A percentile compares a stretch with the other conserved stretches of the same genome.
Conservation (phyloP, 2,329 filamentous ascomycete genomes). For the Talaromyces sp. region DNA sequence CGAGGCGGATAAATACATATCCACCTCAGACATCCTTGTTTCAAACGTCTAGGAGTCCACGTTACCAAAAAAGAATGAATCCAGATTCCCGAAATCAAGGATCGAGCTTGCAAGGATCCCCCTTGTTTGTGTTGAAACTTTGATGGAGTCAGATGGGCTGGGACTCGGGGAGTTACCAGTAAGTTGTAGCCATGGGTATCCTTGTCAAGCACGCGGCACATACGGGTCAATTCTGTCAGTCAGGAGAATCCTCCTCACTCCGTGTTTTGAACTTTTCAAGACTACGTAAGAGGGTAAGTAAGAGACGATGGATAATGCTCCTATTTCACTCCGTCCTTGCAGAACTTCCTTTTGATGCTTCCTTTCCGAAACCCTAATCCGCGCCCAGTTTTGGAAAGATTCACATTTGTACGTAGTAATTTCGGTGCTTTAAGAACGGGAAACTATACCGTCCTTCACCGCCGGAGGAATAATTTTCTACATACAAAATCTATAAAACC, state of each 20-base stretch:
- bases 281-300: not conserved
- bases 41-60: not conserved
- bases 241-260: not conserved
- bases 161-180: not conserved
- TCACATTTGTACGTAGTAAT: not conserved
- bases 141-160: too few species aligned
- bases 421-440: not conserved
- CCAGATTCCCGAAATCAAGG: not conserved
- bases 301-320: not conserved
- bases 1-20: not conserved
- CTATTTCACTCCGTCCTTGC: not conserved
- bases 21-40: not conserved
- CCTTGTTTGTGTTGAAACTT: not conserved
- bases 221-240: not conserved
- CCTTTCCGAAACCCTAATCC: not conserved
- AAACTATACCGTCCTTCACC: too few species aligned
- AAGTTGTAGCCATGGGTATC: not conserved
- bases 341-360: not conserved
- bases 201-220: not conserved
- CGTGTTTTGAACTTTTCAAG: not conserved
- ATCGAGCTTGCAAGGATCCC: not conserved
- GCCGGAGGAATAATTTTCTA: too few species aligned
- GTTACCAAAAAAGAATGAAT: not conserved
- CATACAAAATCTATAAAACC: too few species aligned
- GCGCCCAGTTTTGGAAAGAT: not conserved